Evolutionary conservation across 139 green algal genomes (phyloP).

Genomic region (Micractinium sp.): DNA sequence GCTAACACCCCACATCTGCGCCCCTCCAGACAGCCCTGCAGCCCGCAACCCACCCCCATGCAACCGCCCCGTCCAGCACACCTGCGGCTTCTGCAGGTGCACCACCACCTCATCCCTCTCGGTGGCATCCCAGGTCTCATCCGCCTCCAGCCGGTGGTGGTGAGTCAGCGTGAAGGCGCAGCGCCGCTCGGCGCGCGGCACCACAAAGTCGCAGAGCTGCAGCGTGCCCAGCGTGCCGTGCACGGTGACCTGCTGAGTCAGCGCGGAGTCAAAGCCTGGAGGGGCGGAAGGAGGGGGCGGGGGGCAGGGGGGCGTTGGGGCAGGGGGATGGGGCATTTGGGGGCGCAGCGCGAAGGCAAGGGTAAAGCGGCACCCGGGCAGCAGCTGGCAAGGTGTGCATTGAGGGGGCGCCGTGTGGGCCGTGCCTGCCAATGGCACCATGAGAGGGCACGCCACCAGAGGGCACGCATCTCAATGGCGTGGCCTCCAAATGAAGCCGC

Average conservation of each 20-base stretch:
- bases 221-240: constrained; percentile 41
- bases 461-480: too few species aligned
- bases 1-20: too few species aligned
- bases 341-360: too few species aligned
- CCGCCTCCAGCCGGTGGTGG: constrained; percentile 28
- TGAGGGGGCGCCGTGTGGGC: too few species aligned
- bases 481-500: too few species aligned
- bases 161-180: constrained; percentile 31
- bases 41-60: not conserved
- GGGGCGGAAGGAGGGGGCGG: not conserved
- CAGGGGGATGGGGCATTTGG: not conserved
- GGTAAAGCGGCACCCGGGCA: too few species aligned
- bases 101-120: constrained; percentile 35
- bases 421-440: too few species aligned
- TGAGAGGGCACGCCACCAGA: too few species aligned
- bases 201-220: constrained; percentile 48
- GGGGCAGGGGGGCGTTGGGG: not conserved
- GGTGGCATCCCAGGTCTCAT: constrained; percentile 31
- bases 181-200: constrained; percentile 30
- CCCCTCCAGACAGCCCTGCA: not conserved
- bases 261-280: constrained; percentile 40
- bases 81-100: not conserved
- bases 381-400: too few species aligned
- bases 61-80: not conserved
- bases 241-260: constrained; percentile 42